A percentile compares a stretch with the other conserved stretches of the same genome.
Conservation (phyloP, 495 filamentous ascomycete genomes). For the Geopyxis carbonaria region DNA sequence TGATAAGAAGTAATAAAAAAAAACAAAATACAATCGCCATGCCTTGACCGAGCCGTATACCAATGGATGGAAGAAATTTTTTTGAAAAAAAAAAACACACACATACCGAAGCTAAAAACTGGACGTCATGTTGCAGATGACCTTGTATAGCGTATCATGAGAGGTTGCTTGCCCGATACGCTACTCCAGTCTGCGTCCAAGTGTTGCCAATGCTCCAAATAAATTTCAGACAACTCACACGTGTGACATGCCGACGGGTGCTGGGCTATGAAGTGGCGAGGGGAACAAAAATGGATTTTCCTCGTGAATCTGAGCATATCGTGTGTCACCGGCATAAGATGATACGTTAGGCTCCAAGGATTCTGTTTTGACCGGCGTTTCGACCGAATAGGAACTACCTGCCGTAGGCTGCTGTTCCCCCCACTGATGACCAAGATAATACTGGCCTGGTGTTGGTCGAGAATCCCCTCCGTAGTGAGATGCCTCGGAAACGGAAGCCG, state of each 20-base stretch:
- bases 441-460: no score
- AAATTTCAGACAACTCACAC: conserved; percentile 3
- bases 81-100: background rate
- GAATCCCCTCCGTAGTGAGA: conserved; percentile 18
- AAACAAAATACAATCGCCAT: conserved; percentile 16
- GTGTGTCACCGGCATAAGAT: background rate
- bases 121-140: no score
- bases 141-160: no score
- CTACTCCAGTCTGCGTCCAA: background rate
- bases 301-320: conserved; percentile 3
- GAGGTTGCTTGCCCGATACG: no score
- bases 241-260: conserved; percentile 10
- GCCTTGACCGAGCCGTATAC: conserved; percentile 23
- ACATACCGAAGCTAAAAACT: no score
- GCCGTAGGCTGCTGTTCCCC: no score
- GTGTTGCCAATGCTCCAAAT: background rate
- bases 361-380: conserved; percentile 1
- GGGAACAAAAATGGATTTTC: conserved; percentile 10
- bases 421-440: no score
- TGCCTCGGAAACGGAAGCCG: conserved; percentile 21
- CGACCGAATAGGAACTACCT: background rate
- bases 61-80: conserved; percentile 15
- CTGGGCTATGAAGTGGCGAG: conserved; percentile 9
- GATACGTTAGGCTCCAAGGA: background rate
- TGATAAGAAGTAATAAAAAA: background rate